Conservation (phyloP, 2,329 filamentous ascomycete genomes). For the Xylaria sp. region DNA sequence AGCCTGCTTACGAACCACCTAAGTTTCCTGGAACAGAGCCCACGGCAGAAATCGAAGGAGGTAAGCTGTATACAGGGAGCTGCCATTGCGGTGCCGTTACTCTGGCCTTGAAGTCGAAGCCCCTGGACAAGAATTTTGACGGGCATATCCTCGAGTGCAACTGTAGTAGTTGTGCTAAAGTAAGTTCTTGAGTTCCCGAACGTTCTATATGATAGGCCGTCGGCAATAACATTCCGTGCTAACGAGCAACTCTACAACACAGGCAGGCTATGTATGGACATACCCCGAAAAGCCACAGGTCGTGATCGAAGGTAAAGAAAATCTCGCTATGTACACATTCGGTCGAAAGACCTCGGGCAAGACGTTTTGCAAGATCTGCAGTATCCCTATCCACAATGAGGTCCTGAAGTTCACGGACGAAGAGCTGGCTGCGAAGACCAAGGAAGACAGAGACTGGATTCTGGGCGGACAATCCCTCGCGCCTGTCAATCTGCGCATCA, state of each 20-base stretch:
- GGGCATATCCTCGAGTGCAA: background rate
- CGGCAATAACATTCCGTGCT: background rate
- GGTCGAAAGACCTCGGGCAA: background rate
- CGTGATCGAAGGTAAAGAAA: constrained; percentile 7
- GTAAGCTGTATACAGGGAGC: constrained; percentile 12
- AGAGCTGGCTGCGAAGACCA: background rate
- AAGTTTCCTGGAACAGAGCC: background rate
- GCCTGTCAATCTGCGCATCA: constrained; percentile 1
- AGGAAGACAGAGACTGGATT: background rate
- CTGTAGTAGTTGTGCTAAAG: constrained; percentile 2
- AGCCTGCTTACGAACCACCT: constrained; percentile 11
- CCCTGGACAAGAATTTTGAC: background rate
- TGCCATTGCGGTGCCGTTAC: constrained; percentile 14
- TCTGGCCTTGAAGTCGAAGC: constrained; percentile 4
- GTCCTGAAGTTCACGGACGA: background rate
- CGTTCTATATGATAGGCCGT: background rate
- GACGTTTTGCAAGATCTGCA: constrained; percentile 7
- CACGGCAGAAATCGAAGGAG: background rate
- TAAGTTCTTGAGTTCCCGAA: background rate
- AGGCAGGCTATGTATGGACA: constrained; percentile 11
- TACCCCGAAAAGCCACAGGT: constrained; percentile 1
- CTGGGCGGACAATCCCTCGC: background rate
- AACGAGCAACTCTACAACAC: background rate
- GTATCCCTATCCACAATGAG: constrained; percentile 4
- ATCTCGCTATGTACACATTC: background rate